Conservation (phyloP, 139 green algal genomes). For the Monoraphidium neglectum region DNA sequence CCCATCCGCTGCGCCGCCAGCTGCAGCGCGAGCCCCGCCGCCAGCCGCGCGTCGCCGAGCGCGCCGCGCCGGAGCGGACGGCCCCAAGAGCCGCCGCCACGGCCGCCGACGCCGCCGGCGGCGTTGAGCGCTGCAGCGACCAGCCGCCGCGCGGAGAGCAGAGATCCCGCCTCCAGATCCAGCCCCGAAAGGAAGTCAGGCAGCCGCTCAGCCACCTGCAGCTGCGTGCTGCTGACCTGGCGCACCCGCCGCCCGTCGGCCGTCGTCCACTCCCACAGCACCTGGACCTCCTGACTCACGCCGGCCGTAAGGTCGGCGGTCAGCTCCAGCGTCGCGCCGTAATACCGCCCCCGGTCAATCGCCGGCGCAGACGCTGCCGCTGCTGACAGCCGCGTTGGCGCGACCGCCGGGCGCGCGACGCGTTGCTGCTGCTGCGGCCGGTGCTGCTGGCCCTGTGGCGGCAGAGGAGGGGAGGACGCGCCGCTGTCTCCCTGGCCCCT, state of each 20-base stretch:
- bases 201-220: slow-evolving; percentile 4
- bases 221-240: slow-evolving; percentile 8
- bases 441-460: background rate
- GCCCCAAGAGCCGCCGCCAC: background rate
- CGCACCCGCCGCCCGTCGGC: slow-evolving; percentile 16
- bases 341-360: background rate
- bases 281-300: slow-evolving; percentile 19
- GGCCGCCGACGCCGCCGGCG: background rate
- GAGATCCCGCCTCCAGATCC: slow-evolving; percentile 16
- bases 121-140: background rate
- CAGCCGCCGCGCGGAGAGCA: slow-evolving; percentile 15
- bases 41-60: slow-evolving; percentile 2
- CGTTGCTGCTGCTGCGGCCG: background rate
- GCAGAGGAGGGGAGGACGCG: background rate
- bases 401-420: background rate
- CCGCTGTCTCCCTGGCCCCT: no score
- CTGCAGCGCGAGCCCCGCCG: slow-evolving; percentile 11
- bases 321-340: slow-evolving; percentile 23
- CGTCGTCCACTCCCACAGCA: slow-evolving; percentile 27
- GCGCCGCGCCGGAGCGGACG: background rate
- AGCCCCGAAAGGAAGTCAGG: slow-evolving; percentile 16
- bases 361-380: background rate
- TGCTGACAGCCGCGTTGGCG: background rate
- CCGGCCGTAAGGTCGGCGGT: slow-evolving; percentile 1
- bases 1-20: slow-evolving; percentile 21